Base-by-base conservation (phyloP, 1,284 basidiomycete genomes). In the Cutaneotrichosporon arboriforme region DNA sequence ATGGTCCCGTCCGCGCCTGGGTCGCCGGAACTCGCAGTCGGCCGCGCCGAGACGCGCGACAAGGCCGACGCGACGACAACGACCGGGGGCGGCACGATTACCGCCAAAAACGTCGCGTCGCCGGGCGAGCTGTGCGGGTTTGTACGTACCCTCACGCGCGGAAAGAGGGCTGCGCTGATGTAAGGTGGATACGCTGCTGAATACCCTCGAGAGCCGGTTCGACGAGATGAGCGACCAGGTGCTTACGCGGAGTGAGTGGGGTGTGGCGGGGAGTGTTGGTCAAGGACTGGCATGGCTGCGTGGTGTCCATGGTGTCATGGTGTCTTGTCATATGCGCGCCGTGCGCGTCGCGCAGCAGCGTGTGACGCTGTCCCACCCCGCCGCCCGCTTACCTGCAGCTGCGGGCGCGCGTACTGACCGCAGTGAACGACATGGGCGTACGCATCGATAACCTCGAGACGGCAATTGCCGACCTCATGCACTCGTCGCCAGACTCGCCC, bases 201-300 rank as follows among this genome's bases (percentile, higher is more conserved):
- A 64, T 15, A 64, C 68, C 48, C 58, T 76, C 17, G 72, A 76
- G 61, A 62, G 56, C 43, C 60, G 67, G 13, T 74, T 76, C 33
- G 72, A 73, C 50, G 67, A 72, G 46, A 74, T 73, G 72, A 73
- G 69, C 47, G 69, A 71, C 42, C 68, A 74, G 43, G 63, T 76
- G 22, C 51, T 74, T 31, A 31, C 26, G 26, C 26, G 26, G 26
- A 31, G 73, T 73, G 51, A 64, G 73, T 70, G 26, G 20, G 23
- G 18, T 22, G 22, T 8, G n/a, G n/a, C n/a, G n/a, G n/a, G n/a
- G n/a, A n/a, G n/a, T n/a, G n/a, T n/a, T n/a, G n/a, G n/a, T n/a
- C n/a, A n/a, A n/a, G n/a, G n/a, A n/a, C n/a, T n/a, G n/a, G n/a
- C n/a, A n/a, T n/a, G n/a, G n/a, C n/a, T n/a, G n/a, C n/a, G n/a